Conservation (phyloP, 306 rosid species). For the cucumber (Cucumis sativus) region DNA sequence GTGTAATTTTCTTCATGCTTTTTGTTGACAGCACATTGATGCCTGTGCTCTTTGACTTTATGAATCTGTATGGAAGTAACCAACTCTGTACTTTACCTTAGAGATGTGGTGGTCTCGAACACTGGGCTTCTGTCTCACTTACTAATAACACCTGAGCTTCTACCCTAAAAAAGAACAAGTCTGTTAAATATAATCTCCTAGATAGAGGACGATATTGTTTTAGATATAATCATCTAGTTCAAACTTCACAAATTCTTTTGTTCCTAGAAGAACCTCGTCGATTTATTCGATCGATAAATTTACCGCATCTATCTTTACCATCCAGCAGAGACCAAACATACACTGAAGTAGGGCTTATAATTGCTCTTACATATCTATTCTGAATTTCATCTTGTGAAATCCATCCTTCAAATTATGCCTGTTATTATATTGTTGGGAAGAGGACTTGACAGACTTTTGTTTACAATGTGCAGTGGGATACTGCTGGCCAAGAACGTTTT, state of each 20-base stretch:
- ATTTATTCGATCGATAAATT: neutral
- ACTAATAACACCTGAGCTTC: neutral
- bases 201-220: neutral
- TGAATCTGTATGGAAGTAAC: neutral
- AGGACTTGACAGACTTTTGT: neutral
- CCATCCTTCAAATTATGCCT: neutral
- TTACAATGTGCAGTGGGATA: conserved; percentile 71
- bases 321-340: neutral
- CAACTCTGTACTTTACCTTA: neutral
- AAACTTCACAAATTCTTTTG: neutral
- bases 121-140: neutral
- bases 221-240: neutral
- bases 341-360: neutral
- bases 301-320: neutral
- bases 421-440: neutral
- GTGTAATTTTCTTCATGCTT: neutral
- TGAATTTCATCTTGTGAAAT: neutral
- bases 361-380: neutral
- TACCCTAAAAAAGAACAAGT: neutral
- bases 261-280: neutral
- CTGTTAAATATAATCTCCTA: neutral
- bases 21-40: neutral
- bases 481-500: conserved; percentile 99
- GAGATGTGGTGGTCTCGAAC: neutral
- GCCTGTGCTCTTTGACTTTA: neutral